Base-by-base conservation (phyloP, 2,329 filamentous ascomycete species). In the Aureobasidium sp. region DNA sequence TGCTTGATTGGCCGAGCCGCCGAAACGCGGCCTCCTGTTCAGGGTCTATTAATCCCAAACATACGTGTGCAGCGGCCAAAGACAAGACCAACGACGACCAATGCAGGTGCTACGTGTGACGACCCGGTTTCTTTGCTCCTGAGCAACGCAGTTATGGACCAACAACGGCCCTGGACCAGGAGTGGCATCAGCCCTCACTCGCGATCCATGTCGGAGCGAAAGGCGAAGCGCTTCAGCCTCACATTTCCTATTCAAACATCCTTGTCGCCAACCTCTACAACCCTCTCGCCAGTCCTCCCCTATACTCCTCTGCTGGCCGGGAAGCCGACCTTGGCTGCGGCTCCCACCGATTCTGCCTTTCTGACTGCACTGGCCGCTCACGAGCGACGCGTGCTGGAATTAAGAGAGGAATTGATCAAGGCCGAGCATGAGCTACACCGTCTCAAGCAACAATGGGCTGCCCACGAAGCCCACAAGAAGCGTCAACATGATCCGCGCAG, bases 341-440 rank as follows among this genome's bases (percentile, higher is more conserved):
- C 63, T 81, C 67, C 71, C 0, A 66, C 68, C 6, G 71, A 73
- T 34, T 69, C 69, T 46, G 70, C 87, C 56, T 89, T 97, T 69
- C 86, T 99, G 67, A 92, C 91, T 65, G 89, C 92, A 63, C 88
- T 99, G 69, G 94, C 94, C 48, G 87, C 90, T 15, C 92, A 97
- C 76, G 94, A 99, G 77, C 84, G 94, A 63, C 87, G 86, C 67
- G 93, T 99, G 1, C 78, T 99, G 63, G 94, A 97, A 75, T 79
- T 99, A 59, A 88, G 87, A 64, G 94, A 99, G 73, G 93, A 97
- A 74, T 79, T 99, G n/a, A 78, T 80, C 27, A 87, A 87, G 64
- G 93, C 94, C 6, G 93, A 99, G 72, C 77, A 79, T 13, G 89
- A 96, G 51, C 79, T 99, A 44, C 79, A 80, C 51, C 83, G 79